Evolutionary conservation across 352 stramenopile genomes (phyloP).

Genomic region (Hyaloperonospora arabidopsidis): DNA sequence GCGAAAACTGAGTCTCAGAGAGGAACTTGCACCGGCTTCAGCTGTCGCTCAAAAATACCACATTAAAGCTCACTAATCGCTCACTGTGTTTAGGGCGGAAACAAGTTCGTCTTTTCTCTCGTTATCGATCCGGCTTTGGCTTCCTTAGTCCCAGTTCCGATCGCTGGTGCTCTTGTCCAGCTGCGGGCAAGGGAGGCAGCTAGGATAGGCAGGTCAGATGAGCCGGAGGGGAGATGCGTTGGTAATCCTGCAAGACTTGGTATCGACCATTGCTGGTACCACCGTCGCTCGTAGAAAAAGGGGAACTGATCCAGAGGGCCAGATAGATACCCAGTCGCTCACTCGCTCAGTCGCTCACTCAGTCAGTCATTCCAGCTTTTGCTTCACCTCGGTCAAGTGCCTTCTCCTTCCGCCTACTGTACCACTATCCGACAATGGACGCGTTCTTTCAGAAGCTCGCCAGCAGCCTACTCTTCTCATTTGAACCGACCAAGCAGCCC

Average conservation of each 20-base stretch:
- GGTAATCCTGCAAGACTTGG: conserved; percentile 21
- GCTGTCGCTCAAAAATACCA: too few relatives aligned
- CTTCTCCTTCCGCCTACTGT: neutral
- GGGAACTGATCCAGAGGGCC: conserved; percentile 6
- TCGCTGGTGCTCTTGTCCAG: conserved; percentile 9
- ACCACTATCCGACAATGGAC: conserved; percentile 31
- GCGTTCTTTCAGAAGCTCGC: conserved; percentile 34
- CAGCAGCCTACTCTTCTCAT: conserved; percentile 26
- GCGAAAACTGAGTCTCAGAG: too few relatives aligned
- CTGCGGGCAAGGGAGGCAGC: conserved; percentile 2
- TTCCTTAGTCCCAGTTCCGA: too few relatives aligned
- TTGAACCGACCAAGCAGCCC: conserved; percentile 18
- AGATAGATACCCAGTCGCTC: too few relatives aligned
- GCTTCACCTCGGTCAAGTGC: conserved; percentile 20
- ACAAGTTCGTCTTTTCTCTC: conserved; percentile 6
- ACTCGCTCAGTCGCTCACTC: neutral
- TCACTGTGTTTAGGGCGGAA: conserved; percentile 9
- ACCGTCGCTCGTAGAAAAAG: conserved; percentile 13
- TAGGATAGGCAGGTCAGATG: conserved; percentile 8
- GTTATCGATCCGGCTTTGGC: conserved; percentile 1
- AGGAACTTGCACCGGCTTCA: too few relatives aligned
- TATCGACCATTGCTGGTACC: conserved; percentile 9
- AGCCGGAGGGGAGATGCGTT: conserved; percentile 21
- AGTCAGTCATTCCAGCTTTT: conserved; percentile 38
- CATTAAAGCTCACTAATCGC: too few relatives aligned